Conservation (phyloP, 1,284 basidiomycete genomes). For the Sphaerobolus stellatus region DNA sequence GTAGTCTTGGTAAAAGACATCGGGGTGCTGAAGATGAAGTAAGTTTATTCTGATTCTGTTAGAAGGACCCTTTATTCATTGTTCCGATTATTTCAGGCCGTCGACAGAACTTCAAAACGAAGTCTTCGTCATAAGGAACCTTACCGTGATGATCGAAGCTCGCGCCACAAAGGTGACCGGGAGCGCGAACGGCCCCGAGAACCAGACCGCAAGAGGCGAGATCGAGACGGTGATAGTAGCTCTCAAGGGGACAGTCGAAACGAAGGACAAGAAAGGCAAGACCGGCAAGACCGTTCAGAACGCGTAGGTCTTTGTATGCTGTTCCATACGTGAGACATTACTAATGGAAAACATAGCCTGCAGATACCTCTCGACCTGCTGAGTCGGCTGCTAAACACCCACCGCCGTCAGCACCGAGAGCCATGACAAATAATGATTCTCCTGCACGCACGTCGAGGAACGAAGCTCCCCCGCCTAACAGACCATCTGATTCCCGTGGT, state of each 20-base stretch:
- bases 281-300: conserved; percentile 52
- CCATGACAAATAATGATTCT: conserved; percentile 54
- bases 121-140: conserved; percentile 68
- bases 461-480: background rate
- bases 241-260: conserved; percentile 6
- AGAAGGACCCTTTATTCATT: conserved; percentile 18
- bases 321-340: background rate
- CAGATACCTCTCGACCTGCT: conserved; percentile 6
- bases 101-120: conserved; percentile 71
- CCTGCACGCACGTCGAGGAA: conserved; percentile 1
- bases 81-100: conserved; percentile 47
- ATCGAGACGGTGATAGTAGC: conserved; percentile 46
- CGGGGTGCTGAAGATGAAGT: conserved; percentile 69
- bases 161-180: conserved; percentile 40
- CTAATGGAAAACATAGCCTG: background rate
- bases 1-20: conserved; percentile 66
- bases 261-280: conserved; percentile 43
- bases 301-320: conserved; percentile 35
- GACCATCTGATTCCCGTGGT: background rate
- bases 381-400: conserved; percentile 35
- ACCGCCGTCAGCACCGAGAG: conserved; percentile 69
- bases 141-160: conserved; percentile 64
- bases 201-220: conserved; percentile 58
- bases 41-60: conserved; percentile 29
- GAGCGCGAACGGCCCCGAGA: conserved; percentile 60